These are phyloP conservation scores for Petrea volubilis DNA, from an alignment of 257 asterid species.

Conservation along the genomic window DNA sequence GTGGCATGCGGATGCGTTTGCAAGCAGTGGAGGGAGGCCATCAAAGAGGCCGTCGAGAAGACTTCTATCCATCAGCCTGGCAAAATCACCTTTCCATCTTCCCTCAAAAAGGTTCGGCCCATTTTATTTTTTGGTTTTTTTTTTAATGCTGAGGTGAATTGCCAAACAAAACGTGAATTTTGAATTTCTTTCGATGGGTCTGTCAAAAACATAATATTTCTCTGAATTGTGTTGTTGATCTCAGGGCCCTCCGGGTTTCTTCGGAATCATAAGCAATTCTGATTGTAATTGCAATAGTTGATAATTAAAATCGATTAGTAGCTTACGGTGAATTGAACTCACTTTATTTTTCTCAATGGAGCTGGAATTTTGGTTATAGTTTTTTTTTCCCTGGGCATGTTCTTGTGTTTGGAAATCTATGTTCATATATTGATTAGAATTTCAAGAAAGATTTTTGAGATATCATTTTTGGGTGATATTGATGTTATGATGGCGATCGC, in stretches of 20 bases:
- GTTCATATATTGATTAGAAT: neutral
- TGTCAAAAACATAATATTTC: neutral
- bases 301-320: neutral
- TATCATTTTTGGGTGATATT: neutral
- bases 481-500: neutral
- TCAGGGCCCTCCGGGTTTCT: neutral
- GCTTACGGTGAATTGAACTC: neutral
- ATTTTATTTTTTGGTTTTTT: neutral
- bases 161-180: neutral
- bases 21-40: slow-evolving; percentile 79
- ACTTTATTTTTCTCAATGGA: neutral
- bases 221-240: neutral
- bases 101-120: slow-evolving; percentile 70
- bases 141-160: neutral
- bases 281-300: neutral
- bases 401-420: neutral
- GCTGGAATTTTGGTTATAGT: neutral
- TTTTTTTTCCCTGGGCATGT: neutral
- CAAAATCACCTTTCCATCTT: slow-evolving; percentile 82
- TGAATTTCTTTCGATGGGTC: neutral
- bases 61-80: slow-evolving; percentile 51
- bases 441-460: neutral
- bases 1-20: slow-evolving; percentile 90
- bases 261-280: neutral
- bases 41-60: slow-evolving; percentile 61